Evolutionary conservation across 2,329 filamentous ascomycete genomes (phyloP).

Genomic region (Ophiosphaerella narmari): DNA sequence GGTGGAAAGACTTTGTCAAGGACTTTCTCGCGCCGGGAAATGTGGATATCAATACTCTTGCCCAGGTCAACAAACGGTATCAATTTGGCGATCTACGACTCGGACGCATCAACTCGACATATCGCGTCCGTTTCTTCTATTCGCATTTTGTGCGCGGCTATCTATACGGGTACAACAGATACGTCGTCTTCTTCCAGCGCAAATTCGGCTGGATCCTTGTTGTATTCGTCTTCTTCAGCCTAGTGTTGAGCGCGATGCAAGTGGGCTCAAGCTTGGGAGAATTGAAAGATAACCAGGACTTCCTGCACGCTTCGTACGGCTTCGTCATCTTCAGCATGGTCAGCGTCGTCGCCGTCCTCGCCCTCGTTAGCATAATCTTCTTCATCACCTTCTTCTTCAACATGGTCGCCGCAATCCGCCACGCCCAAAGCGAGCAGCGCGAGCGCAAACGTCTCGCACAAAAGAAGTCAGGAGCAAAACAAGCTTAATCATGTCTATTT

Average conservation of each 20-base stretch:
- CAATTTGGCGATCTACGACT: conserved; percentile 43
- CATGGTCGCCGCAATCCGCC: conserved; percentile 42
- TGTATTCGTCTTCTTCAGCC: conserved; percentile 44
- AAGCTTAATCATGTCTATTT: conserved; percentile 3
- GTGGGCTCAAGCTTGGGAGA: conserved; percentile 37
- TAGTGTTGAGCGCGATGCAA: conserved; percentile 46
- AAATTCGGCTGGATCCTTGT: conserved; percentile 45
- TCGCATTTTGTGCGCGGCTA: conserved; percentile 47
- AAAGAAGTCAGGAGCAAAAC: conserved; percentile 9
- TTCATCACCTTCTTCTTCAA: conserved; percentile 41
- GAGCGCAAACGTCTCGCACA: conserved; percentile 17
- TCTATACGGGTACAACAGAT: conserved; percentile 47
- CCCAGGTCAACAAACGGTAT: conserved; percentile 45
- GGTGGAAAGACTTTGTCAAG: conserved; percentile 40
- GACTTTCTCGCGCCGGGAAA: conserved; percentile 22
- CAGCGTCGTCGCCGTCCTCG: conserved; percentile 34
- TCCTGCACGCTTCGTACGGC: conserved; percentile 33
- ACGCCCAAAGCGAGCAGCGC: conserved; percentile 44
- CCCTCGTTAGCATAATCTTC: conserved; percentile 34
- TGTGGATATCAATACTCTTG: conserved; percentile 38
- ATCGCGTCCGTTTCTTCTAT: conserved; percentile 36
- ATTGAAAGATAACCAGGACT: conserved; percentile 26
- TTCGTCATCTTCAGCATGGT: conserved; percentile 46
- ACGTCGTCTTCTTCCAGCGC: conserved; percentile 46
- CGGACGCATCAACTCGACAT: conserved; percentile 43